Conservation (phyloP, 495 filamentous ascomycete genomes). For the Penicillium lividum region DNA sequence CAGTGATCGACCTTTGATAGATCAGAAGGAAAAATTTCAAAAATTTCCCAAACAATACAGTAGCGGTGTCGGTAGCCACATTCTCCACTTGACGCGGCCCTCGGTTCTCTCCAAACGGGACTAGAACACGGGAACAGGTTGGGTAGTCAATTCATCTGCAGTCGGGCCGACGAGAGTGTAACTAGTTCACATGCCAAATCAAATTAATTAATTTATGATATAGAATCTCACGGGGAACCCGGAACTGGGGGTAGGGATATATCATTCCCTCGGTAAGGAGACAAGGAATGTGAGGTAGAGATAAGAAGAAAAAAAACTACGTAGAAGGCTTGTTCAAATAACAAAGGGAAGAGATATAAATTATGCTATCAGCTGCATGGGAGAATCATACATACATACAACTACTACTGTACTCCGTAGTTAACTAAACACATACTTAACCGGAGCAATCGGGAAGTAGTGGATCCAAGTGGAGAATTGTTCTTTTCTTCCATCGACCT, state of each 20-base stretch:
- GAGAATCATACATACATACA: neutral
- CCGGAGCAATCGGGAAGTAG: slow-evolving; percentile 15
- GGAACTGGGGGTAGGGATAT: neutral
- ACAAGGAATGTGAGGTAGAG: slow-evolving; percentile 17
- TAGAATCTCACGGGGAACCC: neutral
- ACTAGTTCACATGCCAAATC: slow-evolving; percentile 18
- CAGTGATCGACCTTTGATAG: too few species aligned
- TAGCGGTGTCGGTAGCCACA: slow-evolving; percentile 12
- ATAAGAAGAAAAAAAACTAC: neutral
- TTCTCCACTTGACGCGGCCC: slow-evolving; percentile 1
- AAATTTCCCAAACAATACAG: too few species aligned
- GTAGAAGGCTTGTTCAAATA: neutral
- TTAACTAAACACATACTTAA: too few species aligned
- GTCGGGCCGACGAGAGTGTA: slow-evolving; percentile 18
- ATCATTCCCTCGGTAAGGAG: slow-evolving; percentile 3
- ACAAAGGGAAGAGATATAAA: neutral
- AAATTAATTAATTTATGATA: neutral
- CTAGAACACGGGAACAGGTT: slow-evolving; percentile 15
- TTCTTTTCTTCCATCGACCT: slow-evolving; percentile 28
- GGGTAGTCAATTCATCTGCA: slow-evolving; percentile 14
- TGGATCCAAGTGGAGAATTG: slow-evolving; percentile 9
- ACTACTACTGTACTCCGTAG: too few species aligned
- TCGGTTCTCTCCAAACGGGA: slow-evolving; percentile 15
- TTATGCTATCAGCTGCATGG: too few species aligned
- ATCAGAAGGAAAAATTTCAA: too few species aligned